Evolutionary conservation across 2,329 filamentous ascomycete species (phyloP).

Genomic region (Penicillium aurantiogriseum): DNA sequence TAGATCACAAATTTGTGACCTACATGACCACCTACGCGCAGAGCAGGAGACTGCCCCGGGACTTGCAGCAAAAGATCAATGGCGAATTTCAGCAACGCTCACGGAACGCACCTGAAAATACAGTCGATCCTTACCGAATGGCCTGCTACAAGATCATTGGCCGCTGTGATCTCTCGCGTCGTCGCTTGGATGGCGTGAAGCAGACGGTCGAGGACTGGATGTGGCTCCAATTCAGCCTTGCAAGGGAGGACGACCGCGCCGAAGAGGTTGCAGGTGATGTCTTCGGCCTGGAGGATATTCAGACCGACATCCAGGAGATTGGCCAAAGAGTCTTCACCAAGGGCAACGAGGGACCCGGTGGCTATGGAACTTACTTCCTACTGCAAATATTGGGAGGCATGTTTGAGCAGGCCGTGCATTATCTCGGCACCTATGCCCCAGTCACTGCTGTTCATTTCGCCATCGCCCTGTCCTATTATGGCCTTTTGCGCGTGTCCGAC

Average conservation of each 20-base stretch:
- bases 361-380: slow-evolving; percentile 89
- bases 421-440: slow-evolving; percentile 87
- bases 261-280: slow-evolving; percentile 63
- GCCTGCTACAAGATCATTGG: slow-evolving; percentile 98
- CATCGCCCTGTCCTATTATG: slow-evolving; percentile 84
- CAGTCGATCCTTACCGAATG: slow-evolving; percentile 91
- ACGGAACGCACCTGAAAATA: slow-evolving; percentile 79
- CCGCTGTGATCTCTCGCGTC: slow-evolving; percentile 61
- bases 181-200: slow-evolving; percentile 57
- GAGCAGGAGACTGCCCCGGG: slow-evolving; percentile 73
- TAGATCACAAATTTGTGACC: slow-evolving; percentile 84
- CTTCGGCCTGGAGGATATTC: slow-evolving; percentile 66
- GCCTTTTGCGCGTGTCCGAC: slow-evolving; percentile 81
- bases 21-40: slow-evolving; percentile 84
- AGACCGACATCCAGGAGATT: slow-evolving; percentile 80
- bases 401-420: slow-evolving; percentile 90
- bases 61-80: slow-evolving; percentile 81
- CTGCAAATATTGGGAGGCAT: slow-evolving; percentile 85
- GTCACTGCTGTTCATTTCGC: slow-evolving; percentile 94
- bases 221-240: slow-evolving; percentile 64
- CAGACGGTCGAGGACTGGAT: slow-evolving; percentile 66
- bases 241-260: slow-evolving; percentile 59
- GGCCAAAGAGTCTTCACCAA: slow-evolving; percentile 88
- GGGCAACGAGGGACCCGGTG: slow-evolving; percentile 71
- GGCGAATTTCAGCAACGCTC: slow-evolving; percentile 85